These are phyloP conservation scores for Galeopsis tetrahit DNA, from an alignment of 257 asterid species.

Conservation along the genomic window DNA sequence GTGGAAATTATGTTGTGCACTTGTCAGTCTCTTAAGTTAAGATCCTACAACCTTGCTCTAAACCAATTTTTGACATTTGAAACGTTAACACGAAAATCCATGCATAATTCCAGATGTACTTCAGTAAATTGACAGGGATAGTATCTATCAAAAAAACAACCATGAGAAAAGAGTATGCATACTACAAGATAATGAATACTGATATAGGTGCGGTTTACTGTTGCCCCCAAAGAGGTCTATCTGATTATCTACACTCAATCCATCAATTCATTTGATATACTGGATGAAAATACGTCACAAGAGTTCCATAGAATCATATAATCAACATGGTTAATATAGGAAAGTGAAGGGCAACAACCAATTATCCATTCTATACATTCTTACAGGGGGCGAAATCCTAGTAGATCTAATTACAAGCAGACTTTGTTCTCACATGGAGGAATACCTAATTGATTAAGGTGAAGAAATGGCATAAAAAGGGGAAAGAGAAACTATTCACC, in stretches of 20 bases:
- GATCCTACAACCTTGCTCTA: not conserved
- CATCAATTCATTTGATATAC: not conserved
- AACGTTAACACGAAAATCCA: not conserved
- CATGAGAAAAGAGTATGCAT: not conserved
- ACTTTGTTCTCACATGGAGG: constrained; percentile 7
- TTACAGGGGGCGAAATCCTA: constrained; percentile 10
- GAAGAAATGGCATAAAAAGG: constrained; percentile 4
- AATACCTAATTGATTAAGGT: not conserved
- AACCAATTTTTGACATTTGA: not conserved
- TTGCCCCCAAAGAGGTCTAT: constrained; percentile 1
- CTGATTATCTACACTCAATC: constrained; percentile 8
- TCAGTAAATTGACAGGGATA: not conserved
- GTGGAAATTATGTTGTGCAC: constrained; percentile 5
- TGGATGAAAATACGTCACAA: not conserved
- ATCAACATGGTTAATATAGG: constrained; percentile 3
- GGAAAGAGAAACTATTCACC: constrained; percentile 49
- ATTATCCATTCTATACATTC: not conserved
- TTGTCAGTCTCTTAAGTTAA: constrained; percentile 13
- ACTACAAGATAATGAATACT: constrained; percentile 15
- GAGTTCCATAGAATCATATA: not conserved
- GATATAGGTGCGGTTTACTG: not conserved
- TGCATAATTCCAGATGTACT: not conserved
- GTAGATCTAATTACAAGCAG: not conserved
- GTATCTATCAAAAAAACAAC: not conserved
- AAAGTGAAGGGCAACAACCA: constrained; percentile 17